Base-by-base conservation (phyloP, 768 basidiomycete genomes). In the Exsudoporus frostii region DNA sequence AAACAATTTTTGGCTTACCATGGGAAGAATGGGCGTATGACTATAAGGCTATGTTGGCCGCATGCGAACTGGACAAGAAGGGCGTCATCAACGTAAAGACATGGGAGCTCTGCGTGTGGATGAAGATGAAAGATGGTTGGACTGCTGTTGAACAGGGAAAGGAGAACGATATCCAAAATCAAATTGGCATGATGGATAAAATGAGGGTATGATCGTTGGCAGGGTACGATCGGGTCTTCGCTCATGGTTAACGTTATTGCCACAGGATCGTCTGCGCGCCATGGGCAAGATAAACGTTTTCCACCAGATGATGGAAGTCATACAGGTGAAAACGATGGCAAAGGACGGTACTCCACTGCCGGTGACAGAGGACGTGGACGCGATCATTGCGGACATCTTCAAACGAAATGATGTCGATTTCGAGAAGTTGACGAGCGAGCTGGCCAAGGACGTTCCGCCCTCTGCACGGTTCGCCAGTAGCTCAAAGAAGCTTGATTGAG, bases 1-100 rank as follows among this genome's bases (percentile, higher is more conserved):
- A 53, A 1, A 33, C 50, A 9, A 17, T 41, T 4, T 62, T 64
- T 57, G 69, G 65, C 27, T 51, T 71, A 27, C 68, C 68, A 25
- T 71, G 68, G 68, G 68, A 70, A 44, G 67, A 71, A 41, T 70
- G 70, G 68, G 40, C 36, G 7, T 64, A 70, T 27, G 69, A 70
- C 56, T 65, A 65, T 42, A 57, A 38, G 36, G 68, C 64, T 7
- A 70, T 70, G 69, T 56, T 54, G 10, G 53, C 58, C 7, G 68
- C 70, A 1, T 49, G 45, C 14, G 60, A 69, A 30, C 38, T 57
- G 27, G 55, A 60, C 43, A 58, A 58, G 41, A 53, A 48, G n/a
- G 65, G 65, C 1, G 9, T 54, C 14, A 61, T 70, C 9, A 29
- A 27, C 4, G 56, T 56, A 25, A 59, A 58, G 42, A 64, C 58